These are phyloP conservation scores for Citrullus mucosospermus DNA, from an alignment of 306 rosid species.

Conservation along the genomic window DNA sequence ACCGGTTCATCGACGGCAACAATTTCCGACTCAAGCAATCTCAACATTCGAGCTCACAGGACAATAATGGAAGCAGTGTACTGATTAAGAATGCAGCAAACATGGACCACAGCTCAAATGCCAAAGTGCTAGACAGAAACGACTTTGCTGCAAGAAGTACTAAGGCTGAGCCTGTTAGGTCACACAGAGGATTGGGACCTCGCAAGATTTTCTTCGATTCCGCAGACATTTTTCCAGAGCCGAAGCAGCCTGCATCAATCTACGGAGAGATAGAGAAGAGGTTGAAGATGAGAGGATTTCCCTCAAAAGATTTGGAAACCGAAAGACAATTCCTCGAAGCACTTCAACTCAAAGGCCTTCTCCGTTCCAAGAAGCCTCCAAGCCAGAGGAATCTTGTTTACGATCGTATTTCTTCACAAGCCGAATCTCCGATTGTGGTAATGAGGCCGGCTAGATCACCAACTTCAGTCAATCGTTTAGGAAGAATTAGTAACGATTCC, in stretches of 20 bases:
- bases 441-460: slow-evolving; percentile 47
- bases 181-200: slow-evolving; percentile 35
- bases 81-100: slow-evolving; percentile 8
- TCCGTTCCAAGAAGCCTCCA: slow-evolving; percentile 42
- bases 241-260: slow-evolving; percentile 39
- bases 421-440: slow-evolving; percentile 58
- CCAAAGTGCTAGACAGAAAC: slow-evolving; percentile 28
- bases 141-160: slow-evolving; percentile 13
- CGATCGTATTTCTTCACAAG: slow-evolving; percentile 13
- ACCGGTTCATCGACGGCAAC: slow-evolving; percentile 42
- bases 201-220: slow-evolving; percentile 80
- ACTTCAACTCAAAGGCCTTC: slow-evolving; percentile 78
- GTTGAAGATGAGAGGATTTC: slow-evolving; percentile 64
- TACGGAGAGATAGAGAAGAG: slow-evolving; percentile 61
- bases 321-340: slow-evolving; percentile 72
- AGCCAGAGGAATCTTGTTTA: slow-evolving; percentile 29
- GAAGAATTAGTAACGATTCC: slow-evolving; percentile 36
- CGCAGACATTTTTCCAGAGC: slow-evolving; percentile 72
- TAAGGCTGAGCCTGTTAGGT: slow-evolving; percentile 20
- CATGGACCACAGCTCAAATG: slow-evolving; percentile 16
- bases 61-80: slow-evolving; percentile 16
- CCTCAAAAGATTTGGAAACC: slow-evolving; percentile 60
- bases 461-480: slow-evolving; percentile 14
- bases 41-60: slow-evolving; percentile 15
- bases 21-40: slow-evolving; percentile 27